Evolutionary conservation across 1,284 basidiomycete species (phyloP), one percentile per base, ranked within the genome.

Genomic region (Apiotrichum gracile): DNA sequence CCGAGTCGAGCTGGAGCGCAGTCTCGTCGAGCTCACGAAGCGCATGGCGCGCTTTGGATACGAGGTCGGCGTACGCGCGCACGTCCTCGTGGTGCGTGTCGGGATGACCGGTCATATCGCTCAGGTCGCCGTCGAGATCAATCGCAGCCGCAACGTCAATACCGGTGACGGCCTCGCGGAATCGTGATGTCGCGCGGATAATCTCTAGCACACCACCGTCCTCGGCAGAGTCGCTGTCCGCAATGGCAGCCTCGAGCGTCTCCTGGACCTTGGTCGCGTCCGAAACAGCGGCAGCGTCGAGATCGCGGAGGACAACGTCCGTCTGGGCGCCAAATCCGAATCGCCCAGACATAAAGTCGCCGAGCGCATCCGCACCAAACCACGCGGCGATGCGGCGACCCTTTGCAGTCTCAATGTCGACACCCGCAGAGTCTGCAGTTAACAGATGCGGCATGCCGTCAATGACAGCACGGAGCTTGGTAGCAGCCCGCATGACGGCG

Each of bases 61-160:
- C 70, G 3, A 75, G 61, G 41, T 68, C 63, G 22, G 51, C 55
- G 47, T 74, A 76, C 25, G 58, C 51, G 22, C 54, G 48, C 35
- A 54, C 46, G 42, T 66, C 64, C 31, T 67, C 64, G 25, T 52
- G 43, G 16, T 60, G 55, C 22, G 43, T 33, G 21, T 45, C 43
- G 21, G 43, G 29, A 24, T 41, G 49, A 7, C 51, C 39, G 21
- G 27, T 12, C 29, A 45, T 45, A 25, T 47, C 46, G 5, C 50
- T 42, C 3, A 39, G 33, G 26, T 70, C 67, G 7, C 70, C 69
- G 47, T 76, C 74, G 19, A 76, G 58, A 60, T 76, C 75, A 42
- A 77, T 60, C 7, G 55, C 58, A n/a, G 58, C 59, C 1, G 72
- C 72, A 10, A 77, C 63, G 54, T 77, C 74, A 31, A 75, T 62